Evolutionary conservation across 2,329 filamentous ascomycete species (phyloP), one percentile per base, ranked within the genome.

Genomic region (Aschersonia sp.): DNA sequence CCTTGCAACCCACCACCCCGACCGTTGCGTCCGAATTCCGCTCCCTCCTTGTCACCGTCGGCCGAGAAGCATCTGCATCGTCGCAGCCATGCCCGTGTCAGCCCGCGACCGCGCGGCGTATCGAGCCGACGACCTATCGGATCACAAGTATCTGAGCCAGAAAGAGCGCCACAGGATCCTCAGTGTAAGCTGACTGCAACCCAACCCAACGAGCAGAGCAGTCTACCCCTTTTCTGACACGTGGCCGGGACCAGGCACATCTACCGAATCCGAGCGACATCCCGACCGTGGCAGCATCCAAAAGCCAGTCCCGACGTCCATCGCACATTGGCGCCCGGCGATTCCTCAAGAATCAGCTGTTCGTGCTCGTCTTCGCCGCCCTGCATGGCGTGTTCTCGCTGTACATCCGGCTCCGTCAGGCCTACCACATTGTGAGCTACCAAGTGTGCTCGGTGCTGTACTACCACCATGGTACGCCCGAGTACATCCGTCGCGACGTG

Each of bases 401-500:
- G 54, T 94, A 92, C 63, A 83, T 96, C 55, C 84, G 89, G 52
- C 67, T 87, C 50, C 82, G 89, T 50, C 82, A 88, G 60, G 78
- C 80, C 48, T 92, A 88, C 68, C 84, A 91, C 62, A 78, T 83
- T 6, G 74, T 94, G 45, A 72, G 80, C 55, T 85, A 92, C 62
- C 82, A 85, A 51, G 70, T 91, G 53, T 78, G 88, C 47, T 85
- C 87, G 7, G 77, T 97, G 51, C 73, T 94, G 48, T 89, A 91
- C 64, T 92, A 98, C 69, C 94, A 98, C 68, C 92, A 98, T 65
- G 85, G 87, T 47, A 94, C 91, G 1, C 92, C 92, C 5, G 87
- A 94, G 61, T 80, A 95, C 60, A 95, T 98, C 56, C 81, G 84
- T 59, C 82, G 84, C 58, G 92, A 98, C 67, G 83, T 97, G 30